Percentiles rank a stretch among this genome's conserved stretches.
Conservation (phyloP, 176 grass and related monocot genomes). For the Eragrostis curvula region DNA sequence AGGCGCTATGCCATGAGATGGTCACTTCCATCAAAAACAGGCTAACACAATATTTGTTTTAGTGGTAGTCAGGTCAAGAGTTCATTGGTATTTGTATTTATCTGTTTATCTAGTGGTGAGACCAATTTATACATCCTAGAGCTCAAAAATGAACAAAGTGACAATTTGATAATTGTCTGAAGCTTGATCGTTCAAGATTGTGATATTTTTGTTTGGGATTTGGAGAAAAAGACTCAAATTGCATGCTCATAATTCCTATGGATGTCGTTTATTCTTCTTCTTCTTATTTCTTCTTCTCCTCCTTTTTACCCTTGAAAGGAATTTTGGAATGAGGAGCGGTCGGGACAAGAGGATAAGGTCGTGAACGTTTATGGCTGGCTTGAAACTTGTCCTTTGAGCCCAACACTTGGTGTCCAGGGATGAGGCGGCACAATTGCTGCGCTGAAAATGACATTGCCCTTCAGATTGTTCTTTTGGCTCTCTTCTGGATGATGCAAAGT, state of each 20-base stretch:
- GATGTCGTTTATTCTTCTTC: too few relatives aligned
- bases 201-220: not conserved
- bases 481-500: constrained; percentile 6
- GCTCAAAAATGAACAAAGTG: constrained; percentile 17
- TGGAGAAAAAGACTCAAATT: not conserved
- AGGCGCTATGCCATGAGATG: constrained; percentile 69
- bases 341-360: constrained; percentile 39
- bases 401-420: constrained; percentile 29
- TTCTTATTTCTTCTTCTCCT: not conserved
- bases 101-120: not conserved
- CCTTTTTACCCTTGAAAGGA: not conserved
- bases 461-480: constrained; percentile 14
- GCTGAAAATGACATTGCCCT: constrained; percentile 36
- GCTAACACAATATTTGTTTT: not conserved
- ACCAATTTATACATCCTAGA: not conserved
- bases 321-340: constrained; percentile 24
- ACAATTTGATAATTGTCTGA: not conserved
- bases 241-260: not conserved
- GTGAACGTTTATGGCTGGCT: constrained; percentile 1
- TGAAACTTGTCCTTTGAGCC: not conserved
- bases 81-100: not conserved
- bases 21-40: not conserved
- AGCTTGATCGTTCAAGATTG: not conserved
- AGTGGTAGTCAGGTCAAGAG: not conserved
- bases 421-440: constrained; percentile 17